These are phyloP conservation scores for Dipsacomyces acuminosporus DNA, from an alignment of 371 early-diverging fungal genomes.

Conservation along the genomic window DNA sequence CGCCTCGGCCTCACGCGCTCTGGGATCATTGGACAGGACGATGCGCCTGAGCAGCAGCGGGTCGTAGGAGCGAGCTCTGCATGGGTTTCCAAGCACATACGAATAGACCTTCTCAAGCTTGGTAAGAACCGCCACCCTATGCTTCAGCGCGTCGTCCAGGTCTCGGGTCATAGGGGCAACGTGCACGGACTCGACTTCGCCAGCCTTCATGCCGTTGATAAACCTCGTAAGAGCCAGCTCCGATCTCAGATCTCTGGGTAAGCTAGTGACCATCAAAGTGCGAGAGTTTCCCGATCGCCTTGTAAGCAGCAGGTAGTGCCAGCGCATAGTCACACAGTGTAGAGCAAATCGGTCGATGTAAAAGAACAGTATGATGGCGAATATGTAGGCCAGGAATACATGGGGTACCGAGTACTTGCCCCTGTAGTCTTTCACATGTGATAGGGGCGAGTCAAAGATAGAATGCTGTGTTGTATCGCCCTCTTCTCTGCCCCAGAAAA, in stretches of 20 bases:
- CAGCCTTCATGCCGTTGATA: slow-evolving; percentile 27
- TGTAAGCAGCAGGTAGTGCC: slow-evolving; percentile 45
- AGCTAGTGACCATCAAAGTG: slow-evolving; percentile 39
- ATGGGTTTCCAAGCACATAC: slow-evolving; percentile 37
- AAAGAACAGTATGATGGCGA: slow-evolving; percentile 36
- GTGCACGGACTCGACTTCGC: slow-evolving; percentile 35
- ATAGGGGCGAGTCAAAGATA: slow-evolving; percentile 34
- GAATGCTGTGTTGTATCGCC: slow-evolving; percentile 9
- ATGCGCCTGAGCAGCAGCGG: slow-evolving; percentile 31
- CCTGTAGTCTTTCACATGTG: slow-evolving; percentile 14
- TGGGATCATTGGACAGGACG: slow-evolving; percentile 19
- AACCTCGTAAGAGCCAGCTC: slow-evolving; percentile 18
- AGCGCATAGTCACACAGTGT: slow-evolving; percentile 40
- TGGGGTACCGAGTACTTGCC: slow-evolving; percentile 29
- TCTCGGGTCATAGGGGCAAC: slow-evolving; percentile 17
- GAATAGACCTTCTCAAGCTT: slow-evolving; percentile 26
- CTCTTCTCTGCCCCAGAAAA: slow-evolving; percentile 21
- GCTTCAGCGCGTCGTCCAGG: slow-evolving; percentile 19
- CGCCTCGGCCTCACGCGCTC: slow-evolving; percentile 28
- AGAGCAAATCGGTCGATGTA: slow-evolving; percentile 41
- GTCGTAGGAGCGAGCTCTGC: slow-evolving; percentile 41
- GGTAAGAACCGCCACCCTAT: slow-evolving; percentile 15
- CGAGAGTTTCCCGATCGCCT: slow-evolving; percentile 39
- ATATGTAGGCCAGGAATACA: slow-evolving; percentile 31
- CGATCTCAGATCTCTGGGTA: slow-evolving; percentile 36